Base-by-base conservation (phyloP, 1,284 basidiomycete species). In the Veloboletus limbatus region DNA sequence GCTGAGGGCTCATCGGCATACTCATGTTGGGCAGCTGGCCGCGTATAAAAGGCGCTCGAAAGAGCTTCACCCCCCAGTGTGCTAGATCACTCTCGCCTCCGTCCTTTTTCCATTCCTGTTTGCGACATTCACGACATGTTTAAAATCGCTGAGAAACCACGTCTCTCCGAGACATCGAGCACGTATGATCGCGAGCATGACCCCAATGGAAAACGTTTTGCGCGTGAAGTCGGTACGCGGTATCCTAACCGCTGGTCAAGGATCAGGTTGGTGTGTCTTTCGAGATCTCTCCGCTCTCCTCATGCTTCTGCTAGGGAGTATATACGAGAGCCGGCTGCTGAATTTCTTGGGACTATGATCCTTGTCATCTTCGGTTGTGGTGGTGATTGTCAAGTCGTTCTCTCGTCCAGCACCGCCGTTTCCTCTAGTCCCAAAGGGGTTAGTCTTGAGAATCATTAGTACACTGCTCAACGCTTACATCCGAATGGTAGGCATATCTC, bases 301-400 rank as follows among this genome's bases (percentile, higher is more conserved):
- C 31, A 45, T 18, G 6, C n/a, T 18, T 36, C 34, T 26, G 10
- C 9, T 45, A 76, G 73, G 16, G 62, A 70, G 66, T 63, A 47
- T 18, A 58, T 86, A 35, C 73, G 80, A 48, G 83, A 87, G 62
- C 77, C 82, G 16, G 73, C 73, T 31, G 86, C 84, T 4, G 85
- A 88, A 62, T 85, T 86, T 56, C 60, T 86, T 36, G 84, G 82
- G 30, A 78, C 80, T 22, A 78, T 80, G 70, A 70, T 86, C 28
- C 69, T 88, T 10, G 71, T 85, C 45, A 74, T 86, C 43, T 80
- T 88, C 47, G 86, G 86, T 18, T 69, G 63, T 43, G 85, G 81
- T 31, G 79, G 78, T 24, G 71, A 80, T 50, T 84, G 81, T 53
- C 85, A 88, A 62, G 77, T 75, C 3, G 72, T 77, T 30, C 67